Evolutionary conservation across 2,329 filamentous ascomycete species (phyloP).

Genomic region (Delphinella strobiligena): DNA sequence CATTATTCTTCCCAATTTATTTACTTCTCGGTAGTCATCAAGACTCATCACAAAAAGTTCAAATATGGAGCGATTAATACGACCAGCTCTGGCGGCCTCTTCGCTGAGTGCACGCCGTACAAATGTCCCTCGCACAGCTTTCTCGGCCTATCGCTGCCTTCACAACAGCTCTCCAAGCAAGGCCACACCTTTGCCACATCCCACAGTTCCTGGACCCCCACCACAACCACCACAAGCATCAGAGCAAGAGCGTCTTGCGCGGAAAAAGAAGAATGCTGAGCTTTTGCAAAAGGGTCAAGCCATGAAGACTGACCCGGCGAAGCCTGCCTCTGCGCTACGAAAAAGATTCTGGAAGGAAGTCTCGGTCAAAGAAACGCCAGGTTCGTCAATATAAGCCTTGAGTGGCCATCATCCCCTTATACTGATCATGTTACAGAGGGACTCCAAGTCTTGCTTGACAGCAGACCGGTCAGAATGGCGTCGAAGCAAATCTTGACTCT

Average conservation of each 20-base stretch:
- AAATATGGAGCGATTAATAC: conserved; percentile 7
- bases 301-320: conserved; percentile 28
- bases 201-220: conserved; percentile 46
- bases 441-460: conserved; percentile 61
- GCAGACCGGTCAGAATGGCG: conserved; percentile 64
- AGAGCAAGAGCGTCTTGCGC: conserved; percentile 34
- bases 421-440: conserved; percentile 27
- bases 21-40: too few relatives aligned
- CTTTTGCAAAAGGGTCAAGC: conserved; percentile 34
- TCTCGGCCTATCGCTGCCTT: conserved; percentile 18
- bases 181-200: conserved; percentile 44
- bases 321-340: conserved; percentile 40
- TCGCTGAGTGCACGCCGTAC: conserved; percentile 19
- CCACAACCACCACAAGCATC: conserved; percentile 38
- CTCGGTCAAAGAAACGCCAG: conserved; percentile 52
- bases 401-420: background rate
- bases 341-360: conserved; percentile 89
- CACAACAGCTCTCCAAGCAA: conserved; percentile 30
- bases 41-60: too few relatives aligned
- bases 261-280: conserved; percentile 39
- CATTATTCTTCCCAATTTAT: too few relatives aligned
- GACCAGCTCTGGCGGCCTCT: conserved; percentile 16
- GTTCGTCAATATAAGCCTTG: conserved; percentile 30
- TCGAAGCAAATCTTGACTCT: conserved; percentile 61
- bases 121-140: background rate